Evolutionary conservation across 2,329 filamentous ascomycete genomes (phyloP).

Genomic region (Botrytis medusae): DNA sequence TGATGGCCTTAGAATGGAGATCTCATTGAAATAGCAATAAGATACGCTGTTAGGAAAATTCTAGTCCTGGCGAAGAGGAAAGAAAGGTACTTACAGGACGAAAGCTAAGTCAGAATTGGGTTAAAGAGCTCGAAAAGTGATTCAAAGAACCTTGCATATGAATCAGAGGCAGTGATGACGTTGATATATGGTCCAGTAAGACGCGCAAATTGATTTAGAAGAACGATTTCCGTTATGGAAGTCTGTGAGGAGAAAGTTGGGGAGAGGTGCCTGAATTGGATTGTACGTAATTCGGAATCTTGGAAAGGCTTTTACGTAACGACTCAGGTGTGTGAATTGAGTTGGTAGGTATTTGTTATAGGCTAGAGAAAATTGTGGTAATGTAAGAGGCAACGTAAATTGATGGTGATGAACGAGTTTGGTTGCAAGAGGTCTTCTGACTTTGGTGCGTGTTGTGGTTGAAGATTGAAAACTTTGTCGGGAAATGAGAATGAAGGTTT

Average conservation of each 20-base stretch:
- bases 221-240: neutral
- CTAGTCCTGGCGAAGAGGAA: neutral
- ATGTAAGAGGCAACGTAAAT: neutral
- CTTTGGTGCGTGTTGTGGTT: neutral
- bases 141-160: neutral
- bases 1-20: neutral
- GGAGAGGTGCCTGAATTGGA: neutral
- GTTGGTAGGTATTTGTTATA: neutral
- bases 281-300: neutral
- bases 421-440: neutral
- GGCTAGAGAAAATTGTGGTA: neutral
- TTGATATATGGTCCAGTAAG: neutral
- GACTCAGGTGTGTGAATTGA: neutral
- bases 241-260: neutral
- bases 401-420: neutral
- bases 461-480: neutral
- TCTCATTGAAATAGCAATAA: neutral
- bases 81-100: neutral
- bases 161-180: neutral
- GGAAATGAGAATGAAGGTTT: neutral
- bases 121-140: neutral
- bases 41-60: too few species aligned
- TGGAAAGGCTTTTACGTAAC: neutral
- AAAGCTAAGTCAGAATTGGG: neutral
- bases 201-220: neutral